These are phyloP conservation scores for Aureobasidium zeae DNA, from an alignment of 2,329 filamentous ascomycete genomes.

Conservation along the genomic window DNA sequence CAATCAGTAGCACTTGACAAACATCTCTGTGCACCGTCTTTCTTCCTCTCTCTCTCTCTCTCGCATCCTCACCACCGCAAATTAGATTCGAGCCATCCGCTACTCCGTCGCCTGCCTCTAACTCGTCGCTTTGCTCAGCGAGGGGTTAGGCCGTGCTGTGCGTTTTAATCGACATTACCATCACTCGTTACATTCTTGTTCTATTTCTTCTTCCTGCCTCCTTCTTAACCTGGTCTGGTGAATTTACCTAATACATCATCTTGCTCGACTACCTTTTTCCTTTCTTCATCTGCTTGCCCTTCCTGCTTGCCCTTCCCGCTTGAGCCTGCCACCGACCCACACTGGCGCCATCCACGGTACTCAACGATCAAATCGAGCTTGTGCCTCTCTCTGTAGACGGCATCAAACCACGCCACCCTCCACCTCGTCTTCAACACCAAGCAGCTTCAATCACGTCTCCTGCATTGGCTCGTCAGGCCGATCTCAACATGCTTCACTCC, in stretches of 20 bases:
- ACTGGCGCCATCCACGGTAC: neutral
- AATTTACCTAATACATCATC: neutral
- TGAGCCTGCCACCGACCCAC: neutral
- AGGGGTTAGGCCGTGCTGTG: no score
- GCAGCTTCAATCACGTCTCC: neutral
- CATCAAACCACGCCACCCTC: neutral
- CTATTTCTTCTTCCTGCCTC: neutral
- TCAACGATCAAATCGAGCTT: no score
- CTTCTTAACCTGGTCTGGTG: neutral
- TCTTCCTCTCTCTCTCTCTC: neutral
- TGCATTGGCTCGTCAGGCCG: neutral
- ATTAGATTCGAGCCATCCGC: no score
- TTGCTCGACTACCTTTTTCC: neutral
- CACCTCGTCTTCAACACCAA: neutral
- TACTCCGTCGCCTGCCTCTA: no score
- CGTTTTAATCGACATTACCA: no score
- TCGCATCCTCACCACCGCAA: no score
- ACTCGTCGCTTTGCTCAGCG: no score
- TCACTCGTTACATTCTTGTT: conserved; percentile 13
- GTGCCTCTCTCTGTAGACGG: no score
- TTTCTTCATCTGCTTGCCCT: no score
- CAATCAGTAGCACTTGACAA: conserved; percentile 5
- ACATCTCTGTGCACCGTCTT: conserved; percentile 2
- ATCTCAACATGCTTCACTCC: conserved; percentile 30
- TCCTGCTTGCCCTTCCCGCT: neutral